phyloP scores from a whole-genome alignment of 2,329 filamentous ascomycete species.

The Tolypocladium nubicola region DNA sequence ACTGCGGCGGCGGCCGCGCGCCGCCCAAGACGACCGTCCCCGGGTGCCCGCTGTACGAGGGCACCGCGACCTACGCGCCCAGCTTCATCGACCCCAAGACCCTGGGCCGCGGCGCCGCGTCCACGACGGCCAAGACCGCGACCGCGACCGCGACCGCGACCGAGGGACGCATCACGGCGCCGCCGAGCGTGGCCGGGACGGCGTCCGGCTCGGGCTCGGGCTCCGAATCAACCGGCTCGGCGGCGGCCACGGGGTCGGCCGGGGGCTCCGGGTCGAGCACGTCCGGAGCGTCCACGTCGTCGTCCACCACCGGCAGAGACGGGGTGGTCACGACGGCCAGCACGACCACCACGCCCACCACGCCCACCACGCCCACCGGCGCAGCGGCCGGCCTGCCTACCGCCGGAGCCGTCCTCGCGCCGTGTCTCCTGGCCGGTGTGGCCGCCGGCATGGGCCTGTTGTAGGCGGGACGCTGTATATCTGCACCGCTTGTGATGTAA shows the following conservation, averaged over 20 bases:
- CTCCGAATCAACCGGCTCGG: neutral
- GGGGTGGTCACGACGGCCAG: slow-evolving; percentile 20
- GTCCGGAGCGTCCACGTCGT: neutral
- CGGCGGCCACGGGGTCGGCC: neutral
- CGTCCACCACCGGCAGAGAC: neutral
- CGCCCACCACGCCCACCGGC: slow-evolving; percentile 17
- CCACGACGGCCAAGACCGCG: neutral
- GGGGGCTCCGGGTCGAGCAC: neutral
- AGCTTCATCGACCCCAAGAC: slow-evolving; percentile 31
- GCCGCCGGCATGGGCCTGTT: slow-evolving; percentile 16
- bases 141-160: neutral
- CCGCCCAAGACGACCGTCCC: slow-evolving; percentile 53
- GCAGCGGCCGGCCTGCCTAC: slow-evolving; percentile 11
- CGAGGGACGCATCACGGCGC: neutral
- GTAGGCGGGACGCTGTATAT: slow-evolving; percentile 4
- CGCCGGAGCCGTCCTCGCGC: slow-evolving; percentile 12
- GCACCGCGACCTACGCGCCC: slow-evolving; percentile 43
- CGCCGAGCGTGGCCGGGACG: neutral
- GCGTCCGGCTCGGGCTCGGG: neutral
- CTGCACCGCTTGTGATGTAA: neutral
- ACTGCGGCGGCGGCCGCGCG: slow-evolving; percentile 58
- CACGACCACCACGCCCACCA: slow-evolving; percentile 26
- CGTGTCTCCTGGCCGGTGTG: slow-evolving; percentile 15
- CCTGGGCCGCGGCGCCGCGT: slow-evolving; percentile 5
- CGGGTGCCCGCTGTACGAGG: slow-evolving; percentile 45